Conservation (phyloP, 1,139 yeast species). For the Geotrichum klebahnii region DNA sequence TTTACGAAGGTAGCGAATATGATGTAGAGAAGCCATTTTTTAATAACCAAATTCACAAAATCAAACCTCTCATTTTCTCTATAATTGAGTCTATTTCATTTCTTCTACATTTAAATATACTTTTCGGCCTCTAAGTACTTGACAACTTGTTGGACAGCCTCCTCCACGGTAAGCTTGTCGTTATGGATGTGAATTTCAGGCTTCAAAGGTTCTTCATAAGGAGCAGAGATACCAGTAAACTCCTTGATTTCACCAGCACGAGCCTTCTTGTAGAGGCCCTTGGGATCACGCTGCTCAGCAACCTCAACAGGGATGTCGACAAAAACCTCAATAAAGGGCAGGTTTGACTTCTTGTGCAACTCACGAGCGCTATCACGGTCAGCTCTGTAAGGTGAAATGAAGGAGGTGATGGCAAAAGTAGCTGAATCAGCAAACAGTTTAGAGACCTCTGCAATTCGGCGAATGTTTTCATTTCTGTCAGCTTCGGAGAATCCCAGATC, state of each 20-base stretch:
- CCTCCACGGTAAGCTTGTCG: constrained; percentile 67
- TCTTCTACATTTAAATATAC: constrained; percentile 37
- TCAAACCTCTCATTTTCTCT: background rate
- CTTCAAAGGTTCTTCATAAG: constrained; percentile 83
- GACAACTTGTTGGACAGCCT: constrained; percentile 68
- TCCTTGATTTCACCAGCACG: constrained; percentile 91
- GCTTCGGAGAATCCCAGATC: constrained; percentile 88
- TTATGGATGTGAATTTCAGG: constrained; percentile 83
- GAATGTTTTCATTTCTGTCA: constrained; percentile 89
- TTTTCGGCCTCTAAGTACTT: constrained; percentile 60
- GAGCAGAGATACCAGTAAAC: constrained; percentile 93
- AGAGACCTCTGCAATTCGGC: constrained; percentile 91
- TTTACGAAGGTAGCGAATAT: constrained; percentile 51
- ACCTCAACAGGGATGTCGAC: constrained; percentile 90
- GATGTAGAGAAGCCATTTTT: background rate
- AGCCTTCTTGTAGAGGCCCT: constrained; percentile 93
- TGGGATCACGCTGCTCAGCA: constrained; percentile 95
- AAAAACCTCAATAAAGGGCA: constrained; percentile 84
- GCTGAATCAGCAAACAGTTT: constrained; percentile 90
- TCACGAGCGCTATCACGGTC: constrained; percentile 85
- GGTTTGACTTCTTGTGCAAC: constrained; percentile 66
- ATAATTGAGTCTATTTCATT: background rate
- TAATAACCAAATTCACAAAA: no score
- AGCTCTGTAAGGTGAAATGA: constrained; percentile 81
- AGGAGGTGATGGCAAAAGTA: constrained; percentile 77